Percentiles rank a stretch among this genome's conserved stretches.
phyloP scores from a whole-genome alignment of 768 basidiomycete genomes.

The Gelatoporia subvermispora region DNA sequence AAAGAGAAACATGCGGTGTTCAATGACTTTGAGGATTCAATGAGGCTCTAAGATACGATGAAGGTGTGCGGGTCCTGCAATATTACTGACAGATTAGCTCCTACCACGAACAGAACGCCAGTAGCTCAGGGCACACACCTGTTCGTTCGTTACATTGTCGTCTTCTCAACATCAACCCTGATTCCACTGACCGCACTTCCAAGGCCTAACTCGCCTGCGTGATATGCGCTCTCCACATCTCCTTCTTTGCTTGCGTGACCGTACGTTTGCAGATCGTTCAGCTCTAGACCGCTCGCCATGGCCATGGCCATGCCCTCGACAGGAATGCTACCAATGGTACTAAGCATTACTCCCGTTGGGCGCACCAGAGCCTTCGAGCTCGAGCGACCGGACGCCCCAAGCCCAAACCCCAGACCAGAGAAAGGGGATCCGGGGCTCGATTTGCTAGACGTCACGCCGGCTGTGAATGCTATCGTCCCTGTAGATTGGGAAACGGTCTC shows the following conservation, averaged over 20 bases:
- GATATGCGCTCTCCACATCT: slow-evolving; percentile 2
- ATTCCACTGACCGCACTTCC: slow-evolving; percentile 22
- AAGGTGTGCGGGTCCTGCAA: no score
- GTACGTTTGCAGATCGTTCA: slow-evolving; percentile 20
- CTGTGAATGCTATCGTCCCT: slow-evolving; percentile 24
- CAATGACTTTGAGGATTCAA: no score
- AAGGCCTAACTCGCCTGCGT: slow-evolving; percentile 5
- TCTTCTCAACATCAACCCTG: slow-evolving; percentile 28
- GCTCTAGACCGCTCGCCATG: slow-evolving; percentile 20
- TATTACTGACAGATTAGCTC: no score
- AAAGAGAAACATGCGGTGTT: no score
- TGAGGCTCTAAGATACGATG: no score
- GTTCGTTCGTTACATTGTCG: slow-evolving; percentile 19
- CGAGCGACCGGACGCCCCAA: slow-evolving; percentile 14
- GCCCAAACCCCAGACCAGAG: slow-evolving; percentile 23
- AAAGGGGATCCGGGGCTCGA: slow-evolving; percentile 24
- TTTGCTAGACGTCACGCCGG: slow-evolving; percentile 20
- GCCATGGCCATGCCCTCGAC: slow-evolving; percentile 15
- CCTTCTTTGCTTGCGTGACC: slow-evolving; percentile 19
- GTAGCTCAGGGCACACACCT: no score
- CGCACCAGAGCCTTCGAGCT: slow-evolving; percentile 20
- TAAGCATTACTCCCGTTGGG: slow-evolving; percentile 23
- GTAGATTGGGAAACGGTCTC: slow-evolving; percentile 69
- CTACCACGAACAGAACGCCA: no score
- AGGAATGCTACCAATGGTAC: slow-evolving; percentile 25